Base-by-base conservation (phyloP, 2,329 filamentous ascomycete species). In the Aspergillus fumigatiaffinis region DNA sequence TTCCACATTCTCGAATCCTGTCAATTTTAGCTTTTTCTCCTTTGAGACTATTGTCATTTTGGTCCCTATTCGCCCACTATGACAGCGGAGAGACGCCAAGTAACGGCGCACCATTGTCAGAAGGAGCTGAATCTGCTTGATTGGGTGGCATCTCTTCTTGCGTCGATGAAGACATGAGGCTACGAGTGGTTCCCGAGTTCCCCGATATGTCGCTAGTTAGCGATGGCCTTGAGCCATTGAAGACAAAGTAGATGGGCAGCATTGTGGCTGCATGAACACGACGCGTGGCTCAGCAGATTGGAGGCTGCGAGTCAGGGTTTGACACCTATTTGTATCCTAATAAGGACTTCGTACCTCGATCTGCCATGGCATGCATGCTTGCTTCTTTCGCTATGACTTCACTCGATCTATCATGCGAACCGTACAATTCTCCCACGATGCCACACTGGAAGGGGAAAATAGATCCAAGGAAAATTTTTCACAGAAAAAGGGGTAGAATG, bases 401-500 rank as follows among this genome's bases (percentile, higher is more conserved):
- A 17, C 14, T 38, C 14, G 32, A 38, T 38, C 32, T 38, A 38
- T 38, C 32, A 38, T 4, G 41, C 3, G 41, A 10, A 21, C 41
- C 17, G 3, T 44, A 23, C 44, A 23, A 23, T 47, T 21, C 10
- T 26, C 44, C 20, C 20, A 12, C 44, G 20, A 47, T 47, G 44
- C 23, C 6, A 7, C 12, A 26, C 21, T 50, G 52, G 52, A 54
- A 25, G 14, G 52, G 38, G 25, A 47, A 38, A 47, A 54, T 23
- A 25, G 5, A n/a, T 42, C 35, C 42, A 20, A 28, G 20, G 48
- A 47, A 49, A 41, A 47, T 23, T 32, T 32, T n/a, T 29, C 23
- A 20, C 23, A 38, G 32, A 17, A 53, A 55, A 54, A 46, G 46
- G 55, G 46, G 52, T 20, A 20, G 23, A n/a, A n/a, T 59, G 59